These are phyloP conservation scores for Colletotrichum spaethianum DNA, from an alignment of 2,329 filamentous ascomycete species.

Conservation along the genomic window DNA sequence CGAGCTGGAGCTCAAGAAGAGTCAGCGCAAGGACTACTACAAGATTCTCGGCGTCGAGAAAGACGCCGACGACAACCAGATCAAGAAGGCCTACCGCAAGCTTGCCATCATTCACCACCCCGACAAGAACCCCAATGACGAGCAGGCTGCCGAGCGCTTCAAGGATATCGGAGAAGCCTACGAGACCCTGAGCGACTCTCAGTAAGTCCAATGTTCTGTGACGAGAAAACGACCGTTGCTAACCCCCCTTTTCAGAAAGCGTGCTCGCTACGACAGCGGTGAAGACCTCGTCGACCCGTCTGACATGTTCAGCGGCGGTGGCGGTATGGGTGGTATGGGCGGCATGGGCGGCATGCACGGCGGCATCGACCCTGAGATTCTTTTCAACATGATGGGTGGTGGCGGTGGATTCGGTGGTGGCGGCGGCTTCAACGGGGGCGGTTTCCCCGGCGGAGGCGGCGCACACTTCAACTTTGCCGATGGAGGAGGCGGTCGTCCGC, in stretches of 20 bases:
- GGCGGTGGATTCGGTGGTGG: conserved; percentile 69
- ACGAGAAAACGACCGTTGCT: conserved; percentile 46
- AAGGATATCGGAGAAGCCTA: conserved; percentile 99
- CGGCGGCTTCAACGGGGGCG: conserved; percentile 64
- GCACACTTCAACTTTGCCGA: conserved; percentile 72
- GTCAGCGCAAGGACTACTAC: conserved; percentile 97
- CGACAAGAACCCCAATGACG: conserved; percentile 95
- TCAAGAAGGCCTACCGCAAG: conserved; percentile 98
- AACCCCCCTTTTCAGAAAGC: conserved; percentile 73
- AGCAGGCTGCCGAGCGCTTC: conserved; percentile 89
- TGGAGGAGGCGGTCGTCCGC: conserved; percentile 54
- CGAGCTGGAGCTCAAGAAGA: conserved; percentile 97
- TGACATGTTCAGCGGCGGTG: conserved; percentile 83
- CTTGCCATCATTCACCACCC: conserved; percentile 95
- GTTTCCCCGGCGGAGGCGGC: conserved; percentile 65
- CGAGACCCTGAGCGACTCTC: conserved; percentile 92
- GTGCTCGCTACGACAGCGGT: conserved; percentile 90
- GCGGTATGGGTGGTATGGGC: conserved; percentile 77
- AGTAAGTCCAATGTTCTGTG: conserved; percentile 70
- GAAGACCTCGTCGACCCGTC: conserved; percentile 90
- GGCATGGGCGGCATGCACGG: conserved; percentile 76
- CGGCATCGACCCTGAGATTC: conserved; percentile 81
- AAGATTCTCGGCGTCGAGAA: conserved; percentile 94
- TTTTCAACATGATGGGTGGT: conserved; percentile 88
- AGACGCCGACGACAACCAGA: conserved; percentile 84